Conservation (phyloP, 495 filamentous ascomycete genomes). For the Parathielavia appendiculata region DNA sequence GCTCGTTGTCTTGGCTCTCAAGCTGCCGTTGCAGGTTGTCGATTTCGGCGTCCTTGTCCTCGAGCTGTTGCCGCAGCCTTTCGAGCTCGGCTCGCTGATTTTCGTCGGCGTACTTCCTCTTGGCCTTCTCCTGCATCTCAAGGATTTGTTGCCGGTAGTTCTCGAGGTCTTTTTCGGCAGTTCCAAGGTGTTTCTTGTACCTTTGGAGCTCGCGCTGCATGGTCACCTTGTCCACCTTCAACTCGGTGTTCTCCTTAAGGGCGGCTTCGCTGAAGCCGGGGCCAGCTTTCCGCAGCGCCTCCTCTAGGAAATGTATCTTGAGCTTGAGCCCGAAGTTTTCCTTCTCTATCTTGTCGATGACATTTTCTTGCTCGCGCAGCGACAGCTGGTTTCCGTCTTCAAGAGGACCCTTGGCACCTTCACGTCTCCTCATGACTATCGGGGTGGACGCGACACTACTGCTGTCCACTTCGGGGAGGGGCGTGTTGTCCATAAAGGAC, state of each 20-base stretch:
- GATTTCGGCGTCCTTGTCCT: slow-evolving; percentile 50
- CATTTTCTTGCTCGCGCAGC: slow-evolving; percentile 87
- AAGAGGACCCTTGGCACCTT: slow-evolving; percentile 55
- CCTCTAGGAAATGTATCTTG: slow-evolving; percentile 76
- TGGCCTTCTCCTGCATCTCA: slow-evolving; percentile 72
- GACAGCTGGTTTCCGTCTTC: slow-evolving; percentile 83
- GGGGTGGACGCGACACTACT: slow-evolving; percentile 81
- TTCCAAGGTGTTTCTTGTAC: slow-evolving; percentile 71
- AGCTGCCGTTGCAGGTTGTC: slow-evolving; percentile 48
- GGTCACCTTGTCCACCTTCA: slow-evolving; percentile 84
- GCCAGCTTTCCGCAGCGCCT: slow-evolving; percentile 74
- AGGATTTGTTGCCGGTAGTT: slow-evolving; percentile 68
- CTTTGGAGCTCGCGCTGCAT: slow-evolving; percentile 79
- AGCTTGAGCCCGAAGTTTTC: slow-evolving; percentile 77
- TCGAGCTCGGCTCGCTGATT: slow-evolving; percentile 56
- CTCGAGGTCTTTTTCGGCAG: slow-evolving; percentile 76
- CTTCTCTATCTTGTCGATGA: slow-evolving; percentile 94
- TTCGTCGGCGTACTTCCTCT: slow-evolving; percentile 64
- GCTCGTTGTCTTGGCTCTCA: slow-evolving; percentile 44
- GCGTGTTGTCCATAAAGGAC: slow-evolving; percentile 48
- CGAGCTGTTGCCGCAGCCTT: slow-evolving; percentile 45
- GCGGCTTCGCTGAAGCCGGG: slow-evolving; percentile 82
- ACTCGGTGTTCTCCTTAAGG: slow-evolving; percentile 87
- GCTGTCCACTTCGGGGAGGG: slow-evolving; percentile 59
- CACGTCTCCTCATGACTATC: slow-evolving; percentile 56